phyloP scores from a whole-genome alignment of 129 eudicot genomes.

The Saussurea involucrata region DNA sequence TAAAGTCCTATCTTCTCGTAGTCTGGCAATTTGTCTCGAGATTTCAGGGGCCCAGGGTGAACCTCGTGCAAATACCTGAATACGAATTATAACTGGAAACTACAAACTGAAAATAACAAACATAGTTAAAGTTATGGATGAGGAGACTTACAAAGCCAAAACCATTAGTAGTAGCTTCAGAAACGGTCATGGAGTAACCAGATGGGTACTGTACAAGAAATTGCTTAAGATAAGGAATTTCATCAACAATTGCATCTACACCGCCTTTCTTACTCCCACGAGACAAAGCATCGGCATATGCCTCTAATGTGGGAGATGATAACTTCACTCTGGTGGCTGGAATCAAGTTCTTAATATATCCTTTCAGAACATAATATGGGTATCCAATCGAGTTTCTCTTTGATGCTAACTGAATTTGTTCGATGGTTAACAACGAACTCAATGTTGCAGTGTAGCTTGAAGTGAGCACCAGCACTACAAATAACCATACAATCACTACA shows the following conservation, averaged over 20 bases:
- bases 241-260: conserved; percentile 35
- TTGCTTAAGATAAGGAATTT: conserved; percentile 30
- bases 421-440: conserved; percentile 45
- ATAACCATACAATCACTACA: conserved; percentile 38
- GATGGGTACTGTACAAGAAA: conserved; percentile 31
- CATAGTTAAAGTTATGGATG: too few relatives aligned
- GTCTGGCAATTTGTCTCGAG: conserved; percentile 21
- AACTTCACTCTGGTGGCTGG: neutral
- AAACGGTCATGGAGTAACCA: conserved; percentile 24
- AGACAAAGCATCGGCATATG: conserved; percentile 25
- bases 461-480: conserved; percentile 41
- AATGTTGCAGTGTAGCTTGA: conserved; percentile 59
- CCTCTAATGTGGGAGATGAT: conserved; percentile 9
- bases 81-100: too few relatives aligned
- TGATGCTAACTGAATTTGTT: conserved; percentile 31
- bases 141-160: conserved; percentile 44
- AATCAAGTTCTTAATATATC: conserved; percentile 7
- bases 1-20: conserved; percentile 31
- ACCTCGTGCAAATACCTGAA: conserved; percentile 21
- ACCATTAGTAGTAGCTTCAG: conserved; percentile 20
- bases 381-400: conserved; percentile 17
- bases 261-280: conserved; percentile 34
- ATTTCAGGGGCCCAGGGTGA: conserved; percentile 23
- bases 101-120: too few relatives aligned
- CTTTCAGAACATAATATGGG: conserved; percentile 6